A percentile compares a stretch with the other conserved stretches of the same genome.
phyloP scores from a whole-genome alignment of 129 eudicot species.

The Heracleum sosnowskyi region DNA sequence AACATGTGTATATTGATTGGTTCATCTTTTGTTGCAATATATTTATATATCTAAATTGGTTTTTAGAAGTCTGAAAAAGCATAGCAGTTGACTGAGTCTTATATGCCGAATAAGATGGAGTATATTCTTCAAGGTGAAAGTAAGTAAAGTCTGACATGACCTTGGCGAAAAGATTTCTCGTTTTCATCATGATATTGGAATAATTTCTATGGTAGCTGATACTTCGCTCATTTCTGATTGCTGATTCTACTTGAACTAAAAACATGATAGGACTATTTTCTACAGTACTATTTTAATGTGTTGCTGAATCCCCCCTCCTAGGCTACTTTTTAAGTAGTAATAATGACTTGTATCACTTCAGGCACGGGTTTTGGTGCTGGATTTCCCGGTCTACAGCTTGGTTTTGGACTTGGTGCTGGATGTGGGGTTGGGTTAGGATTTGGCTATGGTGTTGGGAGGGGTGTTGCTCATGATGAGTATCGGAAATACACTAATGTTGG shows the following conservation, averaged over 20 bases:
- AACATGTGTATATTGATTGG: neutral
- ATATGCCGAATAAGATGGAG: neutral
- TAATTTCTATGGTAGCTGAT: neutral
- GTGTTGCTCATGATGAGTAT: conserved; percentile 69
- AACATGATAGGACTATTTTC: neutral
- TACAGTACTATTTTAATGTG: neutral
- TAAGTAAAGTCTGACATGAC: neutral
- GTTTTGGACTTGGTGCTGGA: conserved; percentile 90
- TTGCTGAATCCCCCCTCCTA: neutral
- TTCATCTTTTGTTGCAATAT: neutral
- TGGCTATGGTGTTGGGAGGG: conserved; percentile 91
- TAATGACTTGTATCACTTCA: conserved; percentile 15
- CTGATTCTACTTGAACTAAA: neutral
- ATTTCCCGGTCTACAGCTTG: conserved; percentile 83
- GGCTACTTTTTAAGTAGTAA: neutral
- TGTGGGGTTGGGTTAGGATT: conserved; percentile 93
- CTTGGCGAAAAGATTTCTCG: neutral
- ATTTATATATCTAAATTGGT: neutral
- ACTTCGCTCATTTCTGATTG: neutral
- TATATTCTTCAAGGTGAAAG: neutral
- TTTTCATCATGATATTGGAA: neutral
- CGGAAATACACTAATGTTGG: conserved; percentile 64
- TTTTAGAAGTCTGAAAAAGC: neutral
- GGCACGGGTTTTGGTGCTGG: conserved; percentile 95
- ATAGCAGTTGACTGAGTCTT: neutral